These are phyloP conservation scores for Xylariales sp. DNA, from an alignment of 2,329 filamentous ascomycete genomes.

Conservation along the genomic window DNA sequence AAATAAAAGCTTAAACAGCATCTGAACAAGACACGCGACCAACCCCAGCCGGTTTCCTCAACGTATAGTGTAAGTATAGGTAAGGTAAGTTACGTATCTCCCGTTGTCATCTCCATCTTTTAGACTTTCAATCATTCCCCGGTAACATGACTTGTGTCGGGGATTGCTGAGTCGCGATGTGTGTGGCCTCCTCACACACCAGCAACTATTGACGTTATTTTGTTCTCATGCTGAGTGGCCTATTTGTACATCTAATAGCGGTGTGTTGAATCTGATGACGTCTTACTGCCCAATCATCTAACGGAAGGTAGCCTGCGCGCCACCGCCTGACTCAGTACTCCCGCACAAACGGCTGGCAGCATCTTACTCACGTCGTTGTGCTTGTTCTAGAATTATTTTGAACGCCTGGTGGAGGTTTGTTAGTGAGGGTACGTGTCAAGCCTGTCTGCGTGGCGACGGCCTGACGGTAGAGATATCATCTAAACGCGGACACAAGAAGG, in stretches of 20 bases:
- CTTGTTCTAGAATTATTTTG: neutral
- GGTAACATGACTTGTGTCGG: constrained; percentile 12
- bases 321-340: constrained; percentile 15
- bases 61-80: no score
- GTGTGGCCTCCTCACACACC: neutral
- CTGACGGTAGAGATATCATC: neutral
- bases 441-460: neutral
- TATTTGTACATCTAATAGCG: neutral
- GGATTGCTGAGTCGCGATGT: constrained; percentile 13
- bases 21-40: neutral
- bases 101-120: constrained; percentile 11
- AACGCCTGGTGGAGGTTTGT: neutral
- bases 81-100: no score
- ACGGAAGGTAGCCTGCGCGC: neutral
- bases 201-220: neutral
- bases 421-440: neutral
- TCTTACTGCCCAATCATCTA: constrained; percentile 16
- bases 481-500: neutral
- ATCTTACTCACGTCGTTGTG: neutral
- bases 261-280: neutral
- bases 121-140: constrained; percentile 12
- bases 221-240: neutral
- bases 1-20: neutral
- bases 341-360: neutral
- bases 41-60: neutral